A percentile compares a stretch with the other conserved stretches of the same genome.
These are phyloP conservation scores for grape (Vitis vinifera) DNA, from an alignment of 164 flowering plant genomes.

Conservation along the genomic window DNA sequence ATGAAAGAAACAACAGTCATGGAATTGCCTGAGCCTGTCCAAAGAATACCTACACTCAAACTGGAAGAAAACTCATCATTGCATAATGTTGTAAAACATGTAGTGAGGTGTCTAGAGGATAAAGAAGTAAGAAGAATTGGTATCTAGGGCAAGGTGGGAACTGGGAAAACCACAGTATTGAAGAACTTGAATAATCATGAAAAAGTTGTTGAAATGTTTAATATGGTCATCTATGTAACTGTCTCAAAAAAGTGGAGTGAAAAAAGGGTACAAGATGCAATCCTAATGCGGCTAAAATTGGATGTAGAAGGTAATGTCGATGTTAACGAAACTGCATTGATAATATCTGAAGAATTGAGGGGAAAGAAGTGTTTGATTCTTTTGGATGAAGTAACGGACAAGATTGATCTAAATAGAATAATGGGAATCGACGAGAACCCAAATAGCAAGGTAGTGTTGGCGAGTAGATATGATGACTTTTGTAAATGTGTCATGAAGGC, in stretches of 20 bases:
- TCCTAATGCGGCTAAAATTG: not conserved
- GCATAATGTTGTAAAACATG: not conserved
- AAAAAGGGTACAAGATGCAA: constrained; percentile 6
- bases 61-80: not conserved
- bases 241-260: not conserved
- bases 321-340: not conserved
- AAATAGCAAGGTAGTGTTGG: constrained; percentile 9
- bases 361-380: constrained; percentile 13
- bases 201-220: constrained; percentile 12
- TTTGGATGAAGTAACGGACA: constrained; percentile 14
- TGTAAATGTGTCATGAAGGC: constrained; percentile 1
- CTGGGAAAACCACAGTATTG: constrained; percentile 14
- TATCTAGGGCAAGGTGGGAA: constrained; percentile 12
- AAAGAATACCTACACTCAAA: not conserved
- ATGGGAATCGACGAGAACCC: constrained; percentile 4
- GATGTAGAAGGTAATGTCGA: not conserved
- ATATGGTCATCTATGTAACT: constrained; percentile 5
- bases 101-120: not conserved
- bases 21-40: not conserved
- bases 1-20: not conserved
- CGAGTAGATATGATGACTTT: not conserved
- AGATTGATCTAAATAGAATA: not conserved
- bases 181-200: constrained; percentile 9
- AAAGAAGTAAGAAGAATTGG: constrained; percentile 7
- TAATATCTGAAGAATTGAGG: not conserved